Evolutionary conservation across 2,329 filamentous ascomycete genomes (phyloP).

Genomic region (Fusarium tupiense): DNA sequence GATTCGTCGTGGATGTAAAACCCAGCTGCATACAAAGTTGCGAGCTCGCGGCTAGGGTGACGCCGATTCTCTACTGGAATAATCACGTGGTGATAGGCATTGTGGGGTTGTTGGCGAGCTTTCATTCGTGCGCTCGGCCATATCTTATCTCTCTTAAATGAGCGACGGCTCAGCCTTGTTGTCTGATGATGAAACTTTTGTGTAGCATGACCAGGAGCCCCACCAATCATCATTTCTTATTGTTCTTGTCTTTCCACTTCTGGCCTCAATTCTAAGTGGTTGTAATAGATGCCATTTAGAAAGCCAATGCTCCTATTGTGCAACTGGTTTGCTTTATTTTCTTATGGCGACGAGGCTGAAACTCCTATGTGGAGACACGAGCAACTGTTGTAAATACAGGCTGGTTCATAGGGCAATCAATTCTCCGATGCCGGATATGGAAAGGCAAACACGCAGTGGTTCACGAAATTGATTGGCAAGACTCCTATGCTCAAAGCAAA

Average conservation of each 20-base stretch:
- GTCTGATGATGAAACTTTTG: slow-evolving; percentile 22
- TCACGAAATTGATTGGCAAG: neutral
- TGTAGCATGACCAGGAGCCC: neutral
- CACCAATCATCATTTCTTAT: neutral
- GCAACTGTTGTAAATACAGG: slow-evolving; percentile 31
- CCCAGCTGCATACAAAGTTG: slow-evolving; percentile 49
- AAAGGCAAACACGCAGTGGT: neutral
- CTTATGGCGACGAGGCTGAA: neutral
- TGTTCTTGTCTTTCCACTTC: neutral
- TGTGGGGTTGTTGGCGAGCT: neutral
- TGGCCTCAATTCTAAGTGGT: neutral
- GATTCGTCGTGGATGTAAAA: slow-evolving; percentile 35
- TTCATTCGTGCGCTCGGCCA: slow-evolving; percentile 18
- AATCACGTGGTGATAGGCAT: slow-evolving; percentile 50
- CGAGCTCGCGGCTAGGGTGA: slow-evolving; percentile 49
- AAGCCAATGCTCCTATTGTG: neutral
- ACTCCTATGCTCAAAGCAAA: neutral
- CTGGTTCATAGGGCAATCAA: slow-evolving; percentile 37
- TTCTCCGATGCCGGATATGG: slow-evolving; percentile 22
- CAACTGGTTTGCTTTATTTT: neutral
- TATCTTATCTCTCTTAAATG: slow-evolving; percentile 21
- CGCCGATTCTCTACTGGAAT: slow-evolving; percentile 48
- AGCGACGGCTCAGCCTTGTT: slow-evolving; percentile 15
- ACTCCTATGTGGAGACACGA: slow-evolving; percentile 11
- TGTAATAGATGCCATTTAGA: neutral